phyloP scores from a whole-genome alignment of 2,329 filamentous ascomycete genomes.

The Fusarium musae region DNA sequence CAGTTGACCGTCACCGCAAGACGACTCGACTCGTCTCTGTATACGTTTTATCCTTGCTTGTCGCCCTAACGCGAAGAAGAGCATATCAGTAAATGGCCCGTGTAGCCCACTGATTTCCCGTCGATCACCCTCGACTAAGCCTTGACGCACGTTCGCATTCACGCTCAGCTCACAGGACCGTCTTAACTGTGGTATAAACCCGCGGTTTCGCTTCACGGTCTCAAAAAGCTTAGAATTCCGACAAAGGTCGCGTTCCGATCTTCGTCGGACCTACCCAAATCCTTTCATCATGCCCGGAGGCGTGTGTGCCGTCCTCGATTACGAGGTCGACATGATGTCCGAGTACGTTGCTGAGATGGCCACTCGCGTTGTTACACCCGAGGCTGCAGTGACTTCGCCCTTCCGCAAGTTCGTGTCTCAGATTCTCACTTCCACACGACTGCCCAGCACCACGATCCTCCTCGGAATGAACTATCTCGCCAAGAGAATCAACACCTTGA shows the following conservation, averaged over 20 bases:
- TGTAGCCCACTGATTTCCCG: slow-evolving; percentile 40
- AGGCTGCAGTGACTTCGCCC: slow-evolving; percentile 68
- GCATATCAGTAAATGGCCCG: slow-evolving; percentile 50
- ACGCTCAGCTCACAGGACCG: slow-evolving; percentile 17
- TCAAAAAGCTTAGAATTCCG: slow-evolving; percentile 42
- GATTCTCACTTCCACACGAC: slow-evolving; percentile 87
- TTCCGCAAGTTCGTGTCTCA: slow-evolving; percentile 94
- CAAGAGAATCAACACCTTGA: slow-evolving; percentile 82
- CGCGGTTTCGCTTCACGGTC: slow-evolving; percentile 28
- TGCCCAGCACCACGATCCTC: slow-evolving; percentile 91
- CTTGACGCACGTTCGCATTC: slow-evolving; percentile 2
- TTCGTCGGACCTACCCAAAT: slow-evolving; percentile 51
- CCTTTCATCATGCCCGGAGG: slow-evolving; percentile 75
- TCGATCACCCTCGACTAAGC: slow-evolving; percentile 29
- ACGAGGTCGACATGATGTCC: slow-evolving; percentile 95
- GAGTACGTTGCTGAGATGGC: slow-evolving; percentile 95
- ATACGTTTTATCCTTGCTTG: slow-evolving; percentile 34
- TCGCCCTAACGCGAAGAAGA: slow-evolving; percentile 27
- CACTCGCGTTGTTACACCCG: slow-evolving; percentile 66
- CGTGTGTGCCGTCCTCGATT: slow-evolving; percentile 93
- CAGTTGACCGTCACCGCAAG: slow-evolving; percentile 8
- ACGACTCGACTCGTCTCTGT: slow-evolving; percentile 1
- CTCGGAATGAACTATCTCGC: slow-evolving; percentile 91
- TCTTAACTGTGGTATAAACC: slow-evolving; percentile 29
- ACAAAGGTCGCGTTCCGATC: slow-evolving; percentile 54